Evolutionary conservation across 2,329 filamentous ascomycete species (phyloP).

Genomic region (Neofusicoccum parvum): DNA sequence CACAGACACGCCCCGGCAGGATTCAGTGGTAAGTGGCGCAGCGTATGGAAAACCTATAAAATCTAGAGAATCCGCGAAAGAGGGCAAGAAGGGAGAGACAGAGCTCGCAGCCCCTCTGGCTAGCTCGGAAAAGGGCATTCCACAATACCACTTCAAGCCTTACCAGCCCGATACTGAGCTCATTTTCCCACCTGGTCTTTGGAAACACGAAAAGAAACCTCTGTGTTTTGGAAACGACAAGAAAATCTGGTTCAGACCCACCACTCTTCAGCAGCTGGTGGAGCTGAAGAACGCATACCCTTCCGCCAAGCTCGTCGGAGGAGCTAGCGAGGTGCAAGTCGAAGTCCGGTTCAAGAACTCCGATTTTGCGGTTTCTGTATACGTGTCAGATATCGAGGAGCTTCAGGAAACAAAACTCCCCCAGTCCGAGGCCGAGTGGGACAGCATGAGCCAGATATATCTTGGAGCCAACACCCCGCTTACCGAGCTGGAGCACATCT

Average conservation of each 20-base stretch:
- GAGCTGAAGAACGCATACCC: conserved; percentile 85
- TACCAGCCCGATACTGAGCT: conserved; percentile 89
- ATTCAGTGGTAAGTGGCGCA: conserved; percentile 33
- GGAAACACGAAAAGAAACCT: conserved; percentile 76
- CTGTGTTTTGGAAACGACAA: conserved; percentile 89
- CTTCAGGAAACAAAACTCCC: conserved; percentile 64
- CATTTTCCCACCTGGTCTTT: conserved; percentile 85
- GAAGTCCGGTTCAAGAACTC: conserved; percentile 97
- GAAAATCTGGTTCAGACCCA: conserved; percentile 89
- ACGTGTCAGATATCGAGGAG: conserved; percentile 87
- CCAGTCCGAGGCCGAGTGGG: conserved; percentile 29
- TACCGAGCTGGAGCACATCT: conserved; percentile 85
- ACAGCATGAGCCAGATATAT: conserved; percentile 55
- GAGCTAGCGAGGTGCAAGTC: conserved; percentile 94
- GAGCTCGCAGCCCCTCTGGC: conserved; percentile 43
- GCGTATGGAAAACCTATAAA: conserved; percentile 39
- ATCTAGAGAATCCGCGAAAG: conserved; percentile 32
- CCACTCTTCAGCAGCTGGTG: conserved; percentile 79
- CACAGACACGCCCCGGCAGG: conserved; percentile 28
- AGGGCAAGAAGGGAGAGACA: conserved; percentile 56
- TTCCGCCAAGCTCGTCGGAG: conserved; percentile 90
- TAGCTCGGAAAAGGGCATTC: conserved; percentile 53
- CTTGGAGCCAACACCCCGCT: conserved; percentile 88
- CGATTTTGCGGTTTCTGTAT: conserved; percentile 86
- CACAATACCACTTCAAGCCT: conserved; percentile 77